A percentile compares a stretch with the other conserved stretches of the same genome.
These are phyloP conservation scores for Aureobasidium uvarum DNA, from an alignment of 2,329 filamentous ascomycete genomes.

Conservation along the genomic window DNA sequence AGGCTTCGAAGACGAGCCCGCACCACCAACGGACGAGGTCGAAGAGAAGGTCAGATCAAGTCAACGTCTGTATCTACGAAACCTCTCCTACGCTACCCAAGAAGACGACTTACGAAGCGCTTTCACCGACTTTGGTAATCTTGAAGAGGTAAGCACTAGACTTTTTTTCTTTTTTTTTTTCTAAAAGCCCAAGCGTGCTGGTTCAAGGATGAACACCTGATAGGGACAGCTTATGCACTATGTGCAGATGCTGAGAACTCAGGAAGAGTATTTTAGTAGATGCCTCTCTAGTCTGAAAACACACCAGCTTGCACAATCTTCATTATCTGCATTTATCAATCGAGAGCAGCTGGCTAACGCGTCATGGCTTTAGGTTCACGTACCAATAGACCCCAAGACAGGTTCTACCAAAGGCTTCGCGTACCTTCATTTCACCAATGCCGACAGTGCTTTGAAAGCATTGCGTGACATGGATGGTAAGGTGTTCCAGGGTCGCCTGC, in stretches of 20 bases:
- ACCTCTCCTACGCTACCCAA: conserved; percentile 76
- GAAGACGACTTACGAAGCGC: conserved; percentile 72
- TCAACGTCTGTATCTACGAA: conserved; percentile 81
- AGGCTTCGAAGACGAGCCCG: conserved; percentile 36
- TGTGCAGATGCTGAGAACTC: conserved; percentile 79
- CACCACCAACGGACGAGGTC: conserved; percentile 41
- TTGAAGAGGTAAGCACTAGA: conserved; percentile 76
- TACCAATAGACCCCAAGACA: conserved; percentile 68
- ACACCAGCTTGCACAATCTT: not conserved
- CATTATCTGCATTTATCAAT: conserved; percentile 9
- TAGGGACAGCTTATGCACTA: conserved; percentile 99
- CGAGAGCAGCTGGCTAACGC: conserved; percentile 23
- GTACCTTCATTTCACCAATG: conserved; percentile 73
- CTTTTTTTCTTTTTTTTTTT: conserved; percentile 32
- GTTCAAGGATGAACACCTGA: conserved; percentile 89
- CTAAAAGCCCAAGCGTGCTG: conserved; percentile 26
- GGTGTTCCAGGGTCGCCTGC: conserved; percentile 85
- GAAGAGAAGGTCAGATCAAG: conserved; percentile 61
- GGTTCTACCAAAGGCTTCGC: conserved; percentile 86
- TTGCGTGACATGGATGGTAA: conserved; percentile 77
- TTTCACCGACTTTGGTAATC: conserved; percentile 69
- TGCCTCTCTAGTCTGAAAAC: conserved; percentile 83
- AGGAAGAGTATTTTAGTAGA: conserved; percentile 99
- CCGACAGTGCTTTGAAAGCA: conserved; percentile 72
- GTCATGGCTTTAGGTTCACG: conserved; percentile 67